Evolutionary conservation across 176 grass and related monocot genomes (phyloP).

Genomic region (Aegilops umbellulata): DNA sequence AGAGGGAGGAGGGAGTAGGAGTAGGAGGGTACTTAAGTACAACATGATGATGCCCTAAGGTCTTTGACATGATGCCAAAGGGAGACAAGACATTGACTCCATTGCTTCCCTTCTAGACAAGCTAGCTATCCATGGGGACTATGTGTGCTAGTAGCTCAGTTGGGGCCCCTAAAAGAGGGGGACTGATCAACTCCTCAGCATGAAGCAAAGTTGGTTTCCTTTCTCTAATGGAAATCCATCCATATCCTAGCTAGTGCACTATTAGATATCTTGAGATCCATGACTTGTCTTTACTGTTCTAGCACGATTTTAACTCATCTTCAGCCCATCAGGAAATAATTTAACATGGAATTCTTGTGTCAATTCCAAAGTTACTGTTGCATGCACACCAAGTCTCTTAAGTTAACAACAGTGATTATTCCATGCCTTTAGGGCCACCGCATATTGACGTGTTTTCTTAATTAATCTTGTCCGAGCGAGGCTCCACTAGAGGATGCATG

Average conservation of each 20-base stretch:
- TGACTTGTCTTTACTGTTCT: background rate
- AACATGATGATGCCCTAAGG: conserved; percentile 34
- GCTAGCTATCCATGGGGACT: background rate
- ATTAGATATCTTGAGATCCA: background rate
- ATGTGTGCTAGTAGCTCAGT: background rate
- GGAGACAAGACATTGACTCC: conserved; percentile 49
- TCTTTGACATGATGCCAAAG: conserved; percentile 48
- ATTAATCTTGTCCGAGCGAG: background rate
- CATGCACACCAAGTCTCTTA: background rate
- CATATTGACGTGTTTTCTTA: background rate
- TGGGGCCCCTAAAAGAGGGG: conserved; percentile 25
- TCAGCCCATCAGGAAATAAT: background rate
- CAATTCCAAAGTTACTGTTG: background rate
- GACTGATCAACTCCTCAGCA: conserved; percentile 41
- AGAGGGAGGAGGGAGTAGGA: background rate
- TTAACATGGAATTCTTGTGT: background rate
- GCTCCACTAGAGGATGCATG: conserved; percentile 45
- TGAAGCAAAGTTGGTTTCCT: conserved; percentile 44
- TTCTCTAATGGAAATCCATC: conserved; percentile 26
- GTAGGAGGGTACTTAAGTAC: conserved; percentile 16
- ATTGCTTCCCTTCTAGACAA: conserved; percentile 44
- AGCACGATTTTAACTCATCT: background rate
- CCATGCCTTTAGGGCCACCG: background rate
- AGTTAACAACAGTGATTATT: background rate
- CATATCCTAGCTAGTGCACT: conserved; percentile 11